Evolutionary conservation across 2,329 filamentous ascomycete species (phyloP).

Genomic region (Exophiala alcalophila): DNA sequence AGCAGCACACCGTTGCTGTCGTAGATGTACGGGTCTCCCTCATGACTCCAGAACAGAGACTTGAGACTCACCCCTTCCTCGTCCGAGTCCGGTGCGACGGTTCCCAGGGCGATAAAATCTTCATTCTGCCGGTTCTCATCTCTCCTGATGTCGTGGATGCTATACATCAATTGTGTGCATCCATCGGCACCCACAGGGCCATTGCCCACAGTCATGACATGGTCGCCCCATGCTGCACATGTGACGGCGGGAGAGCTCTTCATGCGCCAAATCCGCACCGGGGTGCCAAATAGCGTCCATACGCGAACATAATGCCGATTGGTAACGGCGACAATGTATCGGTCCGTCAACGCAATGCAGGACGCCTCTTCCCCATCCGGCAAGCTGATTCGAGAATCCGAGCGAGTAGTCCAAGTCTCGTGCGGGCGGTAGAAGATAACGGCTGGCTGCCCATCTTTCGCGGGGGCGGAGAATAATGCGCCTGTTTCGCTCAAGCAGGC

Average conservation of each 20-base stretch:
- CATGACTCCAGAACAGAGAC: slow-evolving; percentile 87
- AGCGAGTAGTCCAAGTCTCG: slow-evolving; percentile 88
- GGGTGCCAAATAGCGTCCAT: slow-evolving; percentile 88
- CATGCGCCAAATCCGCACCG: slow-evolving; percentile 82
- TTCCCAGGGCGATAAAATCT: slow-evolving; percentile 78
- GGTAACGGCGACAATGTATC: slow-evolving; percentile 86
- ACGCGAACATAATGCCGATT: slow-evolving; percentile 84
- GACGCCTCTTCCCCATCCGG: slow-evolving; percentile 81
- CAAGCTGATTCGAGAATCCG: slow-evolving; percentile 86
- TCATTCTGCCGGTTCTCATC: slow-evolving; percentile 94
- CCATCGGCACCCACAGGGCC: slow-evolving; percentile 79
- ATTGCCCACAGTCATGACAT: slow-evolving; percentile 94
- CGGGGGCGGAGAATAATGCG: slow-evolving; percentile 30
- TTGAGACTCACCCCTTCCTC: slow-evolving; percentile 65
- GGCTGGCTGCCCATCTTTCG: slow-evolving; percentile 61
- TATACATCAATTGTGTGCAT: slow-evolving; percentile 75
- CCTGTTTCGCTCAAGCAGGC: slow-evolving; percentile 69
- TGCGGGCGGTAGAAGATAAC: slow-evolving; percentile 95
- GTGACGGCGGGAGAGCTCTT: slow-evolving; percentile 88
- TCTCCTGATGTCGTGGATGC: slow-evolving; percentile 88
- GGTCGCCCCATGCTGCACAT: slow-evolving; percentile 91
- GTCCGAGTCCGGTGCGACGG: slow-evolving; percentile 18
- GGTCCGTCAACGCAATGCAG: slow-evolving; percentile 86
- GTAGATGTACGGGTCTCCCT: slow-evolving; percentile 94
- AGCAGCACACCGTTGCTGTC: slow-evolving; percentile 87